Conservation (phyloP, 176 grass and related monocot species). For the Triticum dicoccoides region DNA sequence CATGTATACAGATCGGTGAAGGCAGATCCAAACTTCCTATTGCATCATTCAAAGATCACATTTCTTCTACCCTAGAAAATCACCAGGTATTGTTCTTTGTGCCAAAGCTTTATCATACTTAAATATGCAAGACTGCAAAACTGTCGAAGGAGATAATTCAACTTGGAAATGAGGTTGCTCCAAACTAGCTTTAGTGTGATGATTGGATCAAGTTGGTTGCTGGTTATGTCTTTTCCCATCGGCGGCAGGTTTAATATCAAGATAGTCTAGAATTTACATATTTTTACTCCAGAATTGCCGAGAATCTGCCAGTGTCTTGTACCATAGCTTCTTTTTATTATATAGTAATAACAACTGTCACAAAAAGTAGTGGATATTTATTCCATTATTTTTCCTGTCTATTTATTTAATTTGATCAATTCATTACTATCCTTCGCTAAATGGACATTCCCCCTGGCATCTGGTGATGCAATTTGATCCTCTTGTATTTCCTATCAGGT, state of each 20-base stretch:
- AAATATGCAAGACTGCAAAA: not conserved
- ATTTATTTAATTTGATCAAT: slow-evolving; percentile 12
- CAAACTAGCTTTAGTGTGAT: slow-evolving; percentile 6
- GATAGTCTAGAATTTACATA: not conserved
- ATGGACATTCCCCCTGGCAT: not conserved
- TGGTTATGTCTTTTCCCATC: not conserved
- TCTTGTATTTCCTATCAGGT: slow-evolving; percentile 62
- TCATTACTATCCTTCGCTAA: not conserved
- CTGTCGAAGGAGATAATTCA: not conserved
- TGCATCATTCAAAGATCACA: slow-evolving; percentile 74
- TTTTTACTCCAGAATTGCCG: not conserved
- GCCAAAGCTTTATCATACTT: slow-evolving; percentile 7
- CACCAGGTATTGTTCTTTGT: slow-evolving; percentile 64
- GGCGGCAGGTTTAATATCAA: not conserved
- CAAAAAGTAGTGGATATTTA: not conserved
- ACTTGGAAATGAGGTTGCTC: not conserved
- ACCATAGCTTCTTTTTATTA: not conserved
- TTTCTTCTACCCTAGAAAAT: slow-evolving; percentile 75
- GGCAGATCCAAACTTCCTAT: slow-evolving; percentile 91
- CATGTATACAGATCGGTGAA: slow-evolving; percentile 65
- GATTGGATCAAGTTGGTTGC: slow-evolving; percentile 9
- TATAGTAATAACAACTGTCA: not conserved
- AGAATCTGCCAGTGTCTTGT: slow-evolving; percentile 7
- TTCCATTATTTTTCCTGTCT: slow-evolving; percentile 1
- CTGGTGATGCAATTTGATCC: slow-evolving; percentile 28